Conservation (phyloP, 2,329 filamentous ascomycete genomes). For the Fusarium humuli region DNA sequence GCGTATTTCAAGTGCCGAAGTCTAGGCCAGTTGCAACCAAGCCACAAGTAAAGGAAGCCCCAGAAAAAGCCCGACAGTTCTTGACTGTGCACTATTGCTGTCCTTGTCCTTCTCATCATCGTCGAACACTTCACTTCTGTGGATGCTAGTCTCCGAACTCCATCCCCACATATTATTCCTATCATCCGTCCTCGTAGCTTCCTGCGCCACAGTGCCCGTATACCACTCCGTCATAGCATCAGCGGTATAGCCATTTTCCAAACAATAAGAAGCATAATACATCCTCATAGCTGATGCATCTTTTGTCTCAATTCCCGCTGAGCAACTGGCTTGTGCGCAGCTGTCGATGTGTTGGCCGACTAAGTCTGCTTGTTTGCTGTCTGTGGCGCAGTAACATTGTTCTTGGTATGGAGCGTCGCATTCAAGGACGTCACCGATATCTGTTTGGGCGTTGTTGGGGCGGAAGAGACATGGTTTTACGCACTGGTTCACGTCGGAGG, state of each 20-base stretch:
- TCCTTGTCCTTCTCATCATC: neutral
- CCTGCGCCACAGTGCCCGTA: neutral
- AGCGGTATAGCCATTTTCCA: neutral
- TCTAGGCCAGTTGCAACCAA: neutral
- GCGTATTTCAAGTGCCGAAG: neutral
- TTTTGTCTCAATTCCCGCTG: neutral
- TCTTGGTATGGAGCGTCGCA: neutral
- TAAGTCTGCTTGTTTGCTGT: neutral
- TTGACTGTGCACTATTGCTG: neutral
- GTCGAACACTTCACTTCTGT: neutral
- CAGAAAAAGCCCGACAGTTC: neutral
- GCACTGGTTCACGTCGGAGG: neutral
- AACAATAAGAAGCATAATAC: conserved; percentile 13
- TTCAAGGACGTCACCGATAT: neutral
- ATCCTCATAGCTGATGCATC: conserved; percentile 1
- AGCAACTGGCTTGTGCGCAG: conserved; percentile 8
- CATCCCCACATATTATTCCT: conserved; percentile 1
- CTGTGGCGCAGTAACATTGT: neutral
- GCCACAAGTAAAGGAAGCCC: neutral
- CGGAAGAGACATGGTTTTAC: conserved; percentile 13
- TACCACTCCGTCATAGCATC: neutral
- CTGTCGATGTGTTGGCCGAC: conserved; percentile 4
- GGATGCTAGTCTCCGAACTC: neutral
- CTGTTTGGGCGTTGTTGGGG: neutral
- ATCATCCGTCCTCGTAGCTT: neutral